phyloP scores from a whole-genome alignment of 441 rosid genomes.

The Erodium trifolium region DNA sequence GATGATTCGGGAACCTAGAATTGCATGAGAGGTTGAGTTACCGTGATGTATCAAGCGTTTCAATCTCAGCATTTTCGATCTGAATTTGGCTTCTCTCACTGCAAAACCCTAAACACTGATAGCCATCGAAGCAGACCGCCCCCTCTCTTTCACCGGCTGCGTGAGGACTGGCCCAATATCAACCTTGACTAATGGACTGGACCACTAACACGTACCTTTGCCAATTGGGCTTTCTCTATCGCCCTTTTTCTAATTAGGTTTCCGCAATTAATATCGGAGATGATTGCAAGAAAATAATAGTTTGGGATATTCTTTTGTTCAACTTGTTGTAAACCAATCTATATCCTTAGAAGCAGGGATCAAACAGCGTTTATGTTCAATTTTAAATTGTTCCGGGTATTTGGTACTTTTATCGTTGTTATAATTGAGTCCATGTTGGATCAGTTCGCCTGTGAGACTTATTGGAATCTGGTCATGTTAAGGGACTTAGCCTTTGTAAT shows the following conservation, averaged over 20 bases:
- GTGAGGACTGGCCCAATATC: neutral
- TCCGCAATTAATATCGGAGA: too few species aligned
- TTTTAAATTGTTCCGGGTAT: too few species aligned
- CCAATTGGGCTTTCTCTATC: neutral
- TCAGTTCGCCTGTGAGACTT: too few species aligned
- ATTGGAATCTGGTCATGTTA: too few species aligned
- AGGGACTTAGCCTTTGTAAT: too few species aligned
- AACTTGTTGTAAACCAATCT: too few species aligned
- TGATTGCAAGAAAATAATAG: too few species aligned
- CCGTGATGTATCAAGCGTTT: constrained; percentile 5
- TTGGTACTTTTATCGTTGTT: too few species aligned
- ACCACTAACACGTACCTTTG: neutral
- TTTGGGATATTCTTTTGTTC: too few species aligned
- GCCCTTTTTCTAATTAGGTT: neutral
- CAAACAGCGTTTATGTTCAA: too few species aligned
- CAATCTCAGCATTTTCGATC: constrained; percentile 16
- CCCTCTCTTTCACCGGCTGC: neutral
- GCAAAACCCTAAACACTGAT: neutral
- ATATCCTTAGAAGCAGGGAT: too few species aligned
- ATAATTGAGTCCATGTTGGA: too few species aligned
- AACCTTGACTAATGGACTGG: neutral
- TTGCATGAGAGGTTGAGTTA: constrained; percentile 19
- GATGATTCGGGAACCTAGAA: constrained; percentile 22
- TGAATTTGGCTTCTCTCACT: constrained; percentile 2
- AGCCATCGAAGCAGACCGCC: neutral